These are phyloP conservation scores for Alternaria viburni DNA, from an alignment of 2,329 filamentous ascomycete species.

Conservation along the genomic window DNA sequence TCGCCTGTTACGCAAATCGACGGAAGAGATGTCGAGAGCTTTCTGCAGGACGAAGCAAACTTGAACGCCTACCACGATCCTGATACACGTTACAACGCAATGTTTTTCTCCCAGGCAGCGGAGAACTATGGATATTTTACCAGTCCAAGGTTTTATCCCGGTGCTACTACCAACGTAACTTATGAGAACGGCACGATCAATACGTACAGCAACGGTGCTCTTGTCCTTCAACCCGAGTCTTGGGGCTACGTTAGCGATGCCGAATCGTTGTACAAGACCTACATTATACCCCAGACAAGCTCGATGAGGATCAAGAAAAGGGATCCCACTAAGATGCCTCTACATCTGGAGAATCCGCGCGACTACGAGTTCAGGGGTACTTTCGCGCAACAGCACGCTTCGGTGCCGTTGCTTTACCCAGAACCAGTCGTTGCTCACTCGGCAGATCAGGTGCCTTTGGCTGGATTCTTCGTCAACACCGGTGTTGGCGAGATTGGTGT, in stretches of 20 bases:
- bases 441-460: conserved; percentile 41
- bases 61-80: conserved; percentile 48
- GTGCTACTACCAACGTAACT: conserved; percentile 33
- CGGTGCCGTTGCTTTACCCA: conserved; percentile 45
- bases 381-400: conserved; percentile 22
- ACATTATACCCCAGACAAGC: conserved; percentile 26
- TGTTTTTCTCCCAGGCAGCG: conserved; percentile 46
- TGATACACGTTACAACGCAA: conserved; percentile 49
- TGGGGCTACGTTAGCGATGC: conserved; percentile 46
- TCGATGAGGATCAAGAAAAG: conserved; percentile 32
- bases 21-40: conserved; percentile 43
- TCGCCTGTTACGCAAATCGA: conserved; percentile 50
- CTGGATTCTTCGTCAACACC: conserved; percentile 55
- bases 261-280: conserved; percentile 50
- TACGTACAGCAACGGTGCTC: conserved; percentile 39
- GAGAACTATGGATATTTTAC: conserved; percentile 40
- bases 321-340: conserved; percentile 30
- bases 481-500: conserved; percentile 54
- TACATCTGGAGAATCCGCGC: conserved; percentile 36
- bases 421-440: conserved; percentile 44
- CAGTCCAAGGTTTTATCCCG: conserved; percentile 44
- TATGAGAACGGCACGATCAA: conserved; percentile 47
- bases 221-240: conserved; percentile 25
- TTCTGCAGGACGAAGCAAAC: conserved; percentile 41
- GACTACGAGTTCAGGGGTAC: conserved; percentile 35